Base-by-base conservation (phyloP, 1,284 basidiomycete species). In the Puccinia novopanici region DNA sequence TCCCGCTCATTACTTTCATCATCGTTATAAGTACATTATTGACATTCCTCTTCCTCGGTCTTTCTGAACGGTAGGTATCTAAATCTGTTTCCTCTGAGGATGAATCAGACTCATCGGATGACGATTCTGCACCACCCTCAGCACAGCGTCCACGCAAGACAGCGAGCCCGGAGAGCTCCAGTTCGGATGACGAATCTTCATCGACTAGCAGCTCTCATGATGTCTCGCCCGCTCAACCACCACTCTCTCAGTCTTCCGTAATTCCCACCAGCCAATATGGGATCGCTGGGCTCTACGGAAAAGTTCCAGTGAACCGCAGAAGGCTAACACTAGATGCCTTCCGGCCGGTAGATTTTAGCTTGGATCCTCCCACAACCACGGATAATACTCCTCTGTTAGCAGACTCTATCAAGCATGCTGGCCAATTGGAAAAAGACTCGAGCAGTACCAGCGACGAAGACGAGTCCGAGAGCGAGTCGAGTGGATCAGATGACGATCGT, bases 51-150 rank as follows among this genome's bases (percentile, higher is more conserved):
- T 63, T 63, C 22, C 5, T 37, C 34, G 22, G 12, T 40, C 15
- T 59, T 59, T 15, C 30, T 59, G 30, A 17, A 40, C 27, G 34
- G 10, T 63, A 63, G 59, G 34, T 4, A 22, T 70, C 42, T 24
- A 2, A 48, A 70, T 70, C 67, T 37, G 67, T 50, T 70, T 70
- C 59, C 67, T 50, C 45, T 70, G 67, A 50, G 45, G 65, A 68
- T 50, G 65, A 68, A 42, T 45, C 65, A 50, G 65, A 68, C 22
- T 45, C 65, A 27, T 68, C 40, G n/a, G 24, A 8, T 2, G 37
- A 68, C 9, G 65, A 68, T 68, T 9, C 37, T 40, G 45, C 67
- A 50, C 67, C 67, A 70, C 67, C 67, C 5, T 70, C 67, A 40
- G 67, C 67, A 54, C 67, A 70, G 19, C 42, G 67, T 8, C 67